phyloP scores from a whole-genome alignment of 306 rosid species.

The Rubus idaeus region DNA sequence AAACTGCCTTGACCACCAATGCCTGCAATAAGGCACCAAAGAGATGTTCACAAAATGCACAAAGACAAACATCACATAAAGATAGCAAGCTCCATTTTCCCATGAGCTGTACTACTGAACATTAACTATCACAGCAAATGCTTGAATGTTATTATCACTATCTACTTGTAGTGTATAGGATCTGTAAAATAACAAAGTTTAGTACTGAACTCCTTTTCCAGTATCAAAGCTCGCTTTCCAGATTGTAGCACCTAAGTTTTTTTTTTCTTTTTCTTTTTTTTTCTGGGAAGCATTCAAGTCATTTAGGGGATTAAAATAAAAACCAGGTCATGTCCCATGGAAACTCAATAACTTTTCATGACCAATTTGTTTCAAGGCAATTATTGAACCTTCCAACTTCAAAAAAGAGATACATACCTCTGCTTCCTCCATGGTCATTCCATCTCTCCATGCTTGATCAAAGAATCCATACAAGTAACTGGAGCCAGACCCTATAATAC shows the following conservation, averaged over 20 bases:
- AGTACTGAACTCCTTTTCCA: not conserved
- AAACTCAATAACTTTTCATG: not conserved
- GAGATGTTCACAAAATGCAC: slow-evolving; percentile 16
- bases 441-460: slow-evolving; percentile 97
- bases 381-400: slow-evolving; percentile 13
- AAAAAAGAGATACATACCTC: slow-evolving; percentile 60
- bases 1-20: slow-evolving; percentile 89
- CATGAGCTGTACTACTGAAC: not conserved
- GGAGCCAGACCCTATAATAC: slow-evolving; percentile 85
- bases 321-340: not conserved
- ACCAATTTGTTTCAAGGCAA: not conserved
- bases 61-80: not conserved
- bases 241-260: not conserved
- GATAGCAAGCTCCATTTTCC: not conserved
- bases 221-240: not conserved
- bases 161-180: not conserved
- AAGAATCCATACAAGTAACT: slow-evolving; percentile 95
- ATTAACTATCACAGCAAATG: not conserved
- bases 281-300: not conserved
- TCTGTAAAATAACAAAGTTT: not conserved
- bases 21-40: slow-evolving; percentile 43
- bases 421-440: slow-evolving; percentile 96
- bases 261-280: not conserved
- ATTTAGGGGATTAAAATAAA: not conserved
- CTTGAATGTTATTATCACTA: not conserved